Percentiles rank a stretch among this genome's conserved stretches.
These are phyloP conservation scores for Pleurotus salmoneostramineus DNA, from an alignment of 768 basidiomycete species.

Conservation along the genomic window DNA sequence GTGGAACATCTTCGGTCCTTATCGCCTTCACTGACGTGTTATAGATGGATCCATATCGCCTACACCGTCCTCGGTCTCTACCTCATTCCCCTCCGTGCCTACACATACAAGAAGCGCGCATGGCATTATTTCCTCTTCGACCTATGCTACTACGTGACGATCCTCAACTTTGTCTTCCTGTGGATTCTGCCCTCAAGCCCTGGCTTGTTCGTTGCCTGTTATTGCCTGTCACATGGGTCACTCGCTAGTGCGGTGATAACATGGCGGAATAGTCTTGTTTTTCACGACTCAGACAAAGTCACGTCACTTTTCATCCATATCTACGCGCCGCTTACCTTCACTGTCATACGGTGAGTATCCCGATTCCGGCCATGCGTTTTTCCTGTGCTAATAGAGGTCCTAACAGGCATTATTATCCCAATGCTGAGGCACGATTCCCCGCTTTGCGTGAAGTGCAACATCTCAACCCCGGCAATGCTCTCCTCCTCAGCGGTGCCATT, in stretches of 20 bases:
- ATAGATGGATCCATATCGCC: slow-evolving; percentile 82
- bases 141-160: slow-evolving; percentile 89
- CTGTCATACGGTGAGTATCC: slow-evolving; percentile 72
- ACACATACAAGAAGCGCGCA: slow-evolving; percentile 84
- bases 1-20: not conserved
- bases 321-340: slow-evolving; percentile 88
- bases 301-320: slow-evolving; percentile 95
- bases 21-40: not conserved
- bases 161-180: slow-evolving; percentile 88
- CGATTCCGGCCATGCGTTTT: not conserved
- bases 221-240: slow-evolving; percentile 87
- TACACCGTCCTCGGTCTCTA: slow-evolving; percentile 78
- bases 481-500: slow-evolving; percentile 77
- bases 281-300: slow-evolving; percentile 96
- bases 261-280: slow-evolving; percentile 97
- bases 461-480: slow-evolving; percentile 64
- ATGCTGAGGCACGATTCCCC: slow-evolving; percentile 79
- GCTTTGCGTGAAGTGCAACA: slow-evolving; percentile 70
- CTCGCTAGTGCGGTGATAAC: slow-evolving; percentile 95
- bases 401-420: slow-evolving; percentile 84
- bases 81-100: slow-evolving; percentile 80
- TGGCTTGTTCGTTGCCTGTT: slow-evolving; percentile 85
- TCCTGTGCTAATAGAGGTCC: not conserved
- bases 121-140: slow-evolving; percentile 97
- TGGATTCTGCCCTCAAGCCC: slow-evolving; percentile 83